Base-by-base conservation (phyloP, 2,329 filamentous ascomycete species). In the Cladophialophora psammophila region DNA sequence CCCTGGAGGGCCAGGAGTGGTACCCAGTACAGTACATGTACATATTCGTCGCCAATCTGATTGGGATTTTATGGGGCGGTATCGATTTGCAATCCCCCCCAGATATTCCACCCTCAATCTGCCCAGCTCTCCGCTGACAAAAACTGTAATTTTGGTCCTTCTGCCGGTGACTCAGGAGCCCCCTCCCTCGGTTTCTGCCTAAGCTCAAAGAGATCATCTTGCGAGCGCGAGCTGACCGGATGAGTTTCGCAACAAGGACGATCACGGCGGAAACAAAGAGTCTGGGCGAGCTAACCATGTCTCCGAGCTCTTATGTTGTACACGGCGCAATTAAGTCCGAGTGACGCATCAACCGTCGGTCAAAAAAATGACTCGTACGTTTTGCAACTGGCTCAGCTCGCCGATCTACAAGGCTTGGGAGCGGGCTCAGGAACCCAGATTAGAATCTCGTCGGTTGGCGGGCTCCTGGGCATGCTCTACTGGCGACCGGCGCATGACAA, bases 311-410 rank as follows among this genome's bases (percentile, higher is more conserved):
- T 9, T 9, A n/a, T n/a, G 8, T n/a, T 34, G 15, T 15, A n/a
- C 45, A 53, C 59, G 59, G 59, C 42, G 32, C 59, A 53, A 52
- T 54, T 61, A 61, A 61, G 52, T 61, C 59, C 59, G 59, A 52
- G 36, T 61, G 59, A 61, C 57, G 57, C 57, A 50, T 15, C 6
- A 10, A 52, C 57, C 40, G 40, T 36, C n/a, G 48, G 48, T 40
- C 48, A 53, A 50, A n/a, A 31, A 58, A 60, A 35, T n/a, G 10
- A 48, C 59, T 61, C 45, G 59, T 61, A 40, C 59, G 40, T 53
- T 61, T 31, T 12, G 8, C 18, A 36, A 53, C 31, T 53, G 53
- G 10, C 48, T 61, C 59, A 61, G 59, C 59, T 40, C 20, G 59
- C 40, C 59, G 59, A 61, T 61, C 59, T 54, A 8, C 42, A 36